Conservation (phyloP, 2,329 filamentous ascomycete species). For the Exophiala xenobiotica region DNA sequence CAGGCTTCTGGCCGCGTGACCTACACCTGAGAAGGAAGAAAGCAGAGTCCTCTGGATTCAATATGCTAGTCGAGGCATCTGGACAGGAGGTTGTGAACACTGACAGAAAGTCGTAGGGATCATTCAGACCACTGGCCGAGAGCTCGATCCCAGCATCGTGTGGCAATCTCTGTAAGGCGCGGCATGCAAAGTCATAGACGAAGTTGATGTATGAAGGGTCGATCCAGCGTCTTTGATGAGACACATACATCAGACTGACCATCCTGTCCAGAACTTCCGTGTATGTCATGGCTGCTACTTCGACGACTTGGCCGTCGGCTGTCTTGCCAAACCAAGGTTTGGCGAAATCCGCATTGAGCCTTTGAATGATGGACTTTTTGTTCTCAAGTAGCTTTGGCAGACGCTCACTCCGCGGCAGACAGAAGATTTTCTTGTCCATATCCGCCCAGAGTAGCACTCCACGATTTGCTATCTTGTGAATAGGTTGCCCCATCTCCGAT, state of each 20-base stretch:
- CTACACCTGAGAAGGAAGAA: conserved; percentile 93
- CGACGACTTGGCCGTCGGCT: conserved; percentile 73
- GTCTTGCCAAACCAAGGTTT: conserved; percentile 96
- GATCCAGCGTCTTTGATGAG: conserved; percentile 88
- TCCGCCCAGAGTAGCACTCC: conserved; percentile 97
- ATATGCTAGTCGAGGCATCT: conserved; percentile 83
- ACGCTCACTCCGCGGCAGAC: conserved; percentile 90
- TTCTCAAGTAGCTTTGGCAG: conserved; percentile 84
- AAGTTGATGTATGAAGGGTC: conserved; percentile 78
- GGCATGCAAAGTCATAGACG: conserved; percentile 89
- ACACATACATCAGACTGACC: conserved; percentile 87
- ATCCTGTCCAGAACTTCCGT: conserved; percentile 81
- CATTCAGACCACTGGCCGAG: conserved; percentile 77
- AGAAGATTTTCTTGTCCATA: conserved; percentile 99
- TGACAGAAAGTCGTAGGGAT: conserved; percentile 75
- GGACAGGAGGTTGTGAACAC: conserved; percentile 80
- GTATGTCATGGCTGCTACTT: conserved; percentile 95
- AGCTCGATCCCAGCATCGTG: conserved; percentile 71
- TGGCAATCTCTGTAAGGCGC: conserved; percentile 80
- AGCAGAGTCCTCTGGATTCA: conserved; percentile 97
- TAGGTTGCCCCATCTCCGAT: conserved; percentile 99
- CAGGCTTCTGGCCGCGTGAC: conserved; percentile 89
- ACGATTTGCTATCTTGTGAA: conserved; percentile 95
- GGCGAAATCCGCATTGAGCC: conserved; percentile 92
- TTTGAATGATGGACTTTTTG: conserved; percentile 88